Evolutionary conservation across 2,329 filamentous ascomycete species (phyloP), one percentile per base, ranked within the genome.

Genomic region (Fusarium goolgardi): DNA sequence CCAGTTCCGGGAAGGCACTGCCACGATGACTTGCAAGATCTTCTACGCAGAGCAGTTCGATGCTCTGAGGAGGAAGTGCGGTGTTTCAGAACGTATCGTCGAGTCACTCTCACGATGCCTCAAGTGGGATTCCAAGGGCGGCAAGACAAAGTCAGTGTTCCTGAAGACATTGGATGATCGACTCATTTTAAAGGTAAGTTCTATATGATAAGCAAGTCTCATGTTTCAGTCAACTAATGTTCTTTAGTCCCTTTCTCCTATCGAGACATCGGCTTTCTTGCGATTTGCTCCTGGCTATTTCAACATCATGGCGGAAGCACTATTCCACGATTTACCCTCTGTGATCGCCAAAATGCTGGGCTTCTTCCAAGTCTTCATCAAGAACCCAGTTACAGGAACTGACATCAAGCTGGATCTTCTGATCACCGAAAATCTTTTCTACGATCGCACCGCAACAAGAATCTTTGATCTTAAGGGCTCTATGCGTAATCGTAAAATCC

Each of bases 321-420:
- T 99, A 18, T 99, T 99, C 81, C 94, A 97, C 74, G 94, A 95
- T 71, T 84, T 99, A 3, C 96, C 96, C 1, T 97, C 93, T 2
- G 96, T 97, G 41, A 99, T 99, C 75, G 96, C 96, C 31, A 99
- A 99, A 82, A 99, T 99, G 96, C 88, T 99, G 55, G 96, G 96
- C 0, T 96, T 99, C 78, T 99, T 97, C 81, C 95, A 98, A 73
- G 91, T 99, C 49, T 91, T 95, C 69, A 97, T 99, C 81, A 97
- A 97, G 81, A 98, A 98, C 72, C 93, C 96, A 0, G 85, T 88
- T 20, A 97, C 94, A 0, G 94, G 94, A 50, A 92, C 92, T 0
- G 96, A 99, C 76, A 95, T 97, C 78, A 97, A 97, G 76, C 93
- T 95, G 79, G 97, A 96, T 78, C 85, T 99, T 54, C 84, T 99